Evolutionary conservation across 495 filamentous ascomycete genomes (phyloP), one percentile per base, ranked within the genome.

Genomic region (Cladorrhinum samala): DNA sequence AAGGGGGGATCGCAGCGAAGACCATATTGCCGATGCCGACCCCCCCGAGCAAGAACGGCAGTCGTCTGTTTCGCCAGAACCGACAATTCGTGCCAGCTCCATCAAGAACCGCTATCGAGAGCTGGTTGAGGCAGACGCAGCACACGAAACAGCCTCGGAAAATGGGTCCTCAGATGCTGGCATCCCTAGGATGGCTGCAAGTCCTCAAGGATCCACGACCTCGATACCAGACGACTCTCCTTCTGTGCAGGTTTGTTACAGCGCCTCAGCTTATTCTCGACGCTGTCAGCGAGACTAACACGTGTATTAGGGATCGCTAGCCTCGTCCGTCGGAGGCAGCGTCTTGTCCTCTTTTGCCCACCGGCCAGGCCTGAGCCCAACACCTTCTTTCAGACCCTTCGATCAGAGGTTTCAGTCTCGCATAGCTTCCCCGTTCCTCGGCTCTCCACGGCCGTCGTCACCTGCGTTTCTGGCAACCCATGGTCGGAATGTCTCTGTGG

Each of bases 331-430:
- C 33, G 81, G 81, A 27, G 89, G 88, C 40, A 88, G 75, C 49
- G 57, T 77, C 16, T 59, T 77, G 2, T 75, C 73, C 1, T 75
- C 72, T 30, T 50, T 72, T 25, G 68, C 74, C 46, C 72, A 71
- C 24, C 69, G 78, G 20, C 72, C 69, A 13, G 75, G 76, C 7
- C 48, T 79, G 1, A 79, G 75, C 44, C 87, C 85, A 14, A 89
- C 86, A 17, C 88, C 88, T 8, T 89, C 89, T 11, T 84, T 95
- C 56, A 79, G 90, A 62, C 93, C 93, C 9, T 98, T 98, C 64
- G 93, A 97, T 60, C 81, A 91, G 58, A 83, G 94, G 19, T 97
- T 97, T 69, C 88, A 93, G 62, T 90, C 94, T 21, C 86, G 91
- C 40, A 76, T 92, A 54, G 80, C 84, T 17, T 81, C 85, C 1